Base-by-base conservation (phyloP, 352 stramenopile species). In the Phytophthora rubi region DNA sequence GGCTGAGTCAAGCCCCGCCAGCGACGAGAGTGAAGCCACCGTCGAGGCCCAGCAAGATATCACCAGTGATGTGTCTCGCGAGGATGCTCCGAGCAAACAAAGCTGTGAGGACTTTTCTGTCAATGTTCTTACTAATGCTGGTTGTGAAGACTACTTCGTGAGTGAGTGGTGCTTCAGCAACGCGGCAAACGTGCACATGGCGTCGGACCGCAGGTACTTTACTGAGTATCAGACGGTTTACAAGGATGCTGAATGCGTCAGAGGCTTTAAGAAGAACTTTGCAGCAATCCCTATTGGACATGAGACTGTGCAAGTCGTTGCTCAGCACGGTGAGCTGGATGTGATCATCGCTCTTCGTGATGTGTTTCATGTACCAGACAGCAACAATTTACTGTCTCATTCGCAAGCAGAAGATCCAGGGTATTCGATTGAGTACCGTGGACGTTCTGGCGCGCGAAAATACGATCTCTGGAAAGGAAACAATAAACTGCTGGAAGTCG, bases 91-190 rank as follows among this genome's bases (percentile, higher is more conserved):
- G 15, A 42, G 18, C n/a, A 35, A 61, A n/a, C 23, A 5, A 9
- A 16, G 2, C 4, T 6, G 15, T 28, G 42, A 51, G 37, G 26
- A 53, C 16, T 10, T 53, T 9, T 54, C 23, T 2, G 23, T 30
- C 7, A 62, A 30, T 15, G 42, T 30, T 16, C 15, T 8, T 16
- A 15, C 32, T 26, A 21, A 53, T 13, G 13, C 12, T 1, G 15
- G 12, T 7, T 8, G 15, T 6, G 13, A 18, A n/a, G 32, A 44
- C 26, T 48, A 59, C 28, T 37, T 18, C 13, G 23, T 44, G 7
- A 61, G 42, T 26, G 52, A 68, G 32, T 68, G 61, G 61, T 68
- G 61, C 53, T 68, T 68, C 21, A 52, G 52, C 18, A 62, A 68
- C 10, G 51, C 61, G 39, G 21, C 52, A 8, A 68, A 62, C 35